phyloP scores from a whole-genome alignment of 345 rosid species.

The Boechera retrofracta region DNA sequence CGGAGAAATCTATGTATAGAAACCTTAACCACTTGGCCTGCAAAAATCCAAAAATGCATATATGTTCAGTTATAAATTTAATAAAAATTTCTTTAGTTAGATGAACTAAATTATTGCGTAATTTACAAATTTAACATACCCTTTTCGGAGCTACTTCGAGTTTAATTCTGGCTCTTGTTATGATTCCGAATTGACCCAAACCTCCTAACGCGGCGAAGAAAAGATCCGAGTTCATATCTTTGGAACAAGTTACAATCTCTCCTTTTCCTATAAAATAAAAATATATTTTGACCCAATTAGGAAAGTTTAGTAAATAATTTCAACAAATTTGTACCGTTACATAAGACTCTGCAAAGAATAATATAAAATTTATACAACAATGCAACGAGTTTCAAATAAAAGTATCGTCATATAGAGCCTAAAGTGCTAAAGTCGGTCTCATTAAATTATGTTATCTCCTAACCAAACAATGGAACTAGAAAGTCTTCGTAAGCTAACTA shows the following conservation, averaged over 20 bases:
- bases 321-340: background rate
- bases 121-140: slow-evolving; percentile 43
- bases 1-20: slow-evolving; percentile 67
- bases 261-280: slow-evolving; percentile 58
- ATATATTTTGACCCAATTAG: slow-evolving; percentile 7
- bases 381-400: background rate
- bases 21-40: slow-evolving; percentile 80
- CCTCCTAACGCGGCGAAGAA: slow-evolving; percentile 75
- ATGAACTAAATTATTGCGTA: background rate
- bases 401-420: slow-evolving; percentile 10
- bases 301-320: slow-evolving; percentile 5
- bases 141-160: slow-evolving; percentile 62
- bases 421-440: slow-evolving; percentile 29
- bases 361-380: background rate
- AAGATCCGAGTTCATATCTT: slow-evolving; percentile 59
- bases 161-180: slow-evolving; percentile 73
- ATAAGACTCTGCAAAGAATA: slow-evolving; percentile 1
- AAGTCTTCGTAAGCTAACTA: slow-evolving; percentile 32
- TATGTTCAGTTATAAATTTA: background rate
- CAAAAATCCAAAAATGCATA: background rate
- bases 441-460: slow-evolving; percentile 25
- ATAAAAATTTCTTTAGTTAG: background rate
- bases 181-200: slow-evolving; percentile 85
- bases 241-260: slow-evolving; percentile 67
- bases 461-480: slow-evolving; percentile 38